Evolutionary conservation across 768 basidiomycete species (phyloP).

Genomic region (Tricholoma sp.): DNA sequence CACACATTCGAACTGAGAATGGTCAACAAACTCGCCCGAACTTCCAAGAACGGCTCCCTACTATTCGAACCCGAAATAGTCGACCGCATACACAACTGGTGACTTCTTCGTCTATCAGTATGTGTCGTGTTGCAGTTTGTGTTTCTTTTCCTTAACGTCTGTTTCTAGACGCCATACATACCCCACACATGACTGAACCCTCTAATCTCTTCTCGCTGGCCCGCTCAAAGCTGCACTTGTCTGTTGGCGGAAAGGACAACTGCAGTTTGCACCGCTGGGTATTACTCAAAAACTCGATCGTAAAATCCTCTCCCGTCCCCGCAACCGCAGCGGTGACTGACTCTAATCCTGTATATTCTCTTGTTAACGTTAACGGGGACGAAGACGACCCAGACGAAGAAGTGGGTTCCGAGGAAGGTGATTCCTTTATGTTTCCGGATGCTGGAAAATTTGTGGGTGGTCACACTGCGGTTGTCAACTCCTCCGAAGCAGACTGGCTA

Average conservation of each 20-base stretch:
- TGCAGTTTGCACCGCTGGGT: slow-evolving; percentile 85
- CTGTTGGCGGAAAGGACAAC: slow-evolving; percentile 55
- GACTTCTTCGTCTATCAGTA: slow-evolving; percentile 17
- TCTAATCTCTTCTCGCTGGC: slow-evolving; percentile 56
- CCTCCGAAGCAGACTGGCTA: slow-evolving; percentile 76
- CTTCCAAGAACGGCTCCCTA: slow-evolving; percentile 80
- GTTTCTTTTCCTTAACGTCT: not conserved
- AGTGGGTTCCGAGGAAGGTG: slow-evolving; percentile 47
- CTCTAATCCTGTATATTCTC: slow-evolving; percentile 27
- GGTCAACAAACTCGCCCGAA: slow-evolving; percentile 80
- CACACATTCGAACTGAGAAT: slow-evolving; percentile 44
- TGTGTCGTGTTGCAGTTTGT: not conserved
- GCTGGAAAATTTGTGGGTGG: slow-evolving; percentile 49
- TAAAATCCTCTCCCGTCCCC: slow-evolving; percentile 42
- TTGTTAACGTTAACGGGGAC: slow-evolving; percentile 35
- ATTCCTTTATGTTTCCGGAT: slow-evolving; percentile 81
- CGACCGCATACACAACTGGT: slow-evolving; percentile 72
- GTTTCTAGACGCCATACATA: slow-evolving; percentile 1
- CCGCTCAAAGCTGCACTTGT: slow-evolving; percentile 68
- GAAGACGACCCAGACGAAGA: slow-evolving; percentile 41
- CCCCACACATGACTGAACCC: slow-evolving; percentile 30
- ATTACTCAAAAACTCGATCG: slow-evolving; percentile 79
- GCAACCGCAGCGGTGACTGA: slow-evolving; percentile 27
- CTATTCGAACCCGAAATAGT: slow-evolving; percentile 86
- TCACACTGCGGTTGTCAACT: slow-evolving; percentile 30